Evolutionary conservation across 306 rosid genomes (phyloP).

Genomic region (Quercus engelmannii): DNA sequence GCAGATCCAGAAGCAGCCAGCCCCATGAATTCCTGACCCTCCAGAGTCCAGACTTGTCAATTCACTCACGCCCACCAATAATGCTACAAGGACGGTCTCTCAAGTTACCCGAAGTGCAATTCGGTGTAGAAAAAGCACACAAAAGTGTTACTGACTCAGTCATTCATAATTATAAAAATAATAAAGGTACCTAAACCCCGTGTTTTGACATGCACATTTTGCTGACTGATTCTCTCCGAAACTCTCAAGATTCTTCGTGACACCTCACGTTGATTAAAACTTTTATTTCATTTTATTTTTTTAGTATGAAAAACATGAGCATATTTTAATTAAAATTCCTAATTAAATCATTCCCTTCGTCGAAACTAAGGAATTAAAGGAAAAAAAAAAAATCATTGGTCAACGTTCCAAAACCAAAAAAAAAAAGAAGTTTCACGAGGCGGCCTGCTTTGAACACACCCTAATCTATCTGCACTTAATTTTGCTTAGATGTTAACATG

Average conservation of each 20-base stretch:
- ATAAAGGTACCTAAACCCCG: neutral
- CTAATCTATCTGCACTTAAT: no score
- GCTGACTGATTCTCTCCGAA: conserved; percentile 15
- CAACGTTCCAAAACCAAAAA: neutral
- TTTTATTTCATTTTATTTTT: neutral
- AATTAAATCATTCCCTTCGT: neutral
- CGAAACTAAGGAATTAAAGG: neutral
- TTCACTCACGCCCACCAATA: conserved; percentile 22
- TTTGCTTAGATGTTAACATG: no score
- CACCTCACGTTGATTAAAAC: neutral
- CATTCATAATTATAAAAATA: no score
- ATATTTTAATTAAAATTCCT: neutral
- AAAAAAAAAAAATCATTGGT: neutral
- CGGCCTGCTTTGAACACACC: no score
- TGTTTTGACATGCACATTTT: conserved; percentile 27
- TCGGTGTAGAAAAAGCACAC: neutral
- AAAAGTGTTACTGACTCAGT: neutral
- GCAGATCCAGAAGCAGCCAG: neutral
- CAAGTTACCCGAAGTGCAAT: neutral
- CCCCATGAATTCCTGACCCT: neutral
- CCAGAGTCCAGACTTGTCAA: conserved; percentile 16
- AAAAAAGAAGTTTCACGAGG: neutral
- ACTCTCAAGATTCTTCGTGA: conserved; percentile 17
- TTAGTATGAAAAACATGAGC: conserved; percentile 11
- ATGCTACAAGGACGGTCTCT: conserved; percentile 18